Conservation (phyloP, 2,329 filamentous ascomycete genomes). For the Fusarium denticulatum region DNA sequence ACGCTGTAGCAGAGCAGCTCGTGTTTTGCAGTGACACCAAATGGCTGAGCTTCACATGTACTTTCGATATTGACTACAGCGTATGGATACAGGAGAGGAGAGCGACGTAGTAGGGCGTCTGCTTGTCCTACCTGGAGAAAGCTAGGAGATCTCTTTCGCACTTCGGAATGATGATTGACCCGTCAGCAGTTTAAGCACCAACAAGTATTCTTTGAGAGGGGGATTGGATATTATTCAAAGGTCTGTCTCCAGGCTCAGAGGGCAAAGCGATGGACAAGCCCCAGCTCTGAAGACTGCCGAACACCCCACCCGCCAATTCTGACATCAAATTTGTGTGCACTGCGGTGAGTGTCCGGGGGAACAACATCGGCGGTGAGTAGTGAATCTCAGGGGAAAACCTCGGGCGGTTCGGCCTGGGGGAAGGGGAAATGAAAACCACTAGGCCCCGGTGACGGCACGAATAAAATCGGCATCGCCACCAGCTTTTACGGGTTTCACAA, state of each 20-base stretch:
- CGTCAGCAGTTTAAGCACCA: neutral
- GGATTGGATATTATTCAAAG: neutral
- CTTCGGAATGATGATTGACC: neutral
- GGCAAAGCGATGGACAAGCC: constrained; percentile 7
- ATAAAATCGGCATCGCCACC: constrained; percentile 17
- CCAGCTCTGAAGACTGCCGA: constrained; percentile 13
- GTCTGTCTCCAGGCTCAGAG: neutral
- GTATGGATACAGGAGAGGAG: constrained; percentile 4
- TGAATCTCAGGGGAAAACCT: constrained; percentile 2
- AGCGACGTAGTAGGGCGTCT: constrained; percentile 10
- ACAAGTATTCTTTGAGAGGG: neutral
- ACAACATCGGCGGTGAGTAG: constrained; percentile 31
- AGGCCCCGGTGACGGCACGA: constrained; percentile 14
- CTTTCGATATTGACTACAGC: constrained; percentile 3
- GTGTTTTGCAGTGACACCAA: constrained; percentile 27
- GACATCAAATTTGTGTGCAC: constrained; percentile 16
- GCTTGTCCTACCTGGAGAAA: constrained; percentile 13
- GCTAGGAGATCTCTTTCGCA: neutral
- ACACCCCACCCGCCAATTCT: constrained; percentile 14
- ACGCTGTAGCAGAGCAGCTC: constrained; percentile 2
- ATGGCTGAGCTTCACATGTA: neutral
- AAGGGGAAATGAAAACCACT: constrained; percentile 1
- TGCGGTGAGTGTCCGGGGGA: constrained; percentile 18
- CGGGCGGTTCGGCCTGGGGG: constrained; percentile 16
- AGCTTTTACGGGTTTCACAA: constrained; percentile 8